These are phyloP conservation scores for Linum tenue DNA, from an alignment of 345 rosid species.

Conservation along the genomic window DNA sequence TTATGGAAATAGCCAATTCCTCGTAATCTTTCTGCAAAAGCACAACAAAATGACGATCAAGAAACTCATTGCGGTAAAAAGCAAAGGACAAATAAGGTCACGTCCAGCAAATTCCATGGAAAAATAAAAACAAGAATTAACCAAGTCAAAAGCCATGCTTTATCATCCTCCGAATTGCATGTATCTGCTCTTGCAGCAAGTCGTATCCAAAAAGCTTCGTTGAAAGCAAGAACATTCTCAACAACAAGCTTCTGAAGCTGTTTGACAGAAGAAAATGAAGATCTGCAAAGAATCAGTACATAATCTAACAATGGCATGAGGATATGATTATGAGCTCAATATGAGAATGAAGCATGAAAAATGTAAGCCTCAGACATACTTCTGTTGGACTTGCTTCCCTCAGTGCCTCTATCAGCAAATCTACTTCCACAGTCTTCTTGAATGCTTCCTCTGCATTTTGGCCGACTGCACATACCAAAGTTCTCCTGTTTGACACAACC, in stretches of 20 bases:
- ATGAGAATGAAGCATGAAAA: neutral
- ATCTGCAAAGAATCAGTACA: constrained; percentile 4
- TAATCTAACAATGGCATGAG: neutral
- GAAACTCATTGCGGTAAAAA: neutral
- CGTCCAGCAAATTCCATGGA: constrained; percentile 3
- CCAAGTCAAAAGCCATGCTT: constrained; percentile 47
- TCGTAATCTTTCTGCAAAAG: constrained; percentile 80
- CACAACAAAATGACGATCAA: neutral
- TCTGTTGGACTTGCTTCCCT: constrained; percentile 65
- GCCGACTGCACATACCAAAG: constrained; percentile 73
- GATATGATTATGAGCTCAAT: neutral
- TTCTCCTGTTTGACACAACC: constrained; percentile 79
- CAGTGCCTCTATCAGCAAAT: constrained; percentile 63
- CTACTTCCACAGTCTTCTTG: constrained; percentile 82
- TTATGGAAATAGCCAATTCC: constrained; percentile 67
- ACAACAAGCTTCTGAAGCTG: constrained; percentile 81
- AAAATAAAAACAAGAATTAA: constrained; percentile 21
- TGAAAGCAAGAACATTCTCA: constrained; percentile 83
- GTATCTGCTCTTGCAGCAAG: constrained; percentile 83
- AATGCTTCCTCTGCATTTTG: constrained; percentile 76
- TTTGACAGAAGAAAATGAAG: constrained; percentile 13
- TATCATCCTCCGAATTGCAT: constrained; percentile 84
- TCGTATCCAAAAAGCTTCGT: constrained; percentile 74
- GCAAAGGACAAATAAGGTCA: neutral
- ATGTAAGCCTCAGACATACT: constrained; percentile 26